Evolutionary conservation across 805 yeast genomes (phyloP).

Genomic region (Kockiozyma suomiensis): DNA sequence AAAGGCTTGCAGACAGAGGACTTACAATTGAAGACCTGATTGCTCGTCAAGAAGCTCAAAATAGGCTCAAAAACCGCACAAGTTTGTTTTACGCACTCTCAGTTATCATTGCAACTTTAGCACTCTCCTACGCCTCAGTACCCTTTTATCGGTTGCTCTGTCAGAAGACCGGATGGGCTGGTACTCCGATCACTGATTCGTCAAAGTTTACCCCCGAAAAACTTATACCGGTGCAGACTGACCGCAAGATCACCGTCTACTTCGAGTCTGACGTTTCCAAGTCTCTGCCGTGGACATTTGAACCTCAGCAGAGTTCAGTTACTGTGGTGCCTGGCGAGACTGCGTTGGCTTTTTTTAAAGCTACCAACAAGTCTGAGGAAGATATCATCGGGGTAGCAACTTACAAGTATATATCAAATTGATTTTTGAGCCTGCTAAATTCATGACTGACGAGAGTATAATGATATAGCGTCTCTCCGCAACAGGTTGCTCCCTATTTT

Average conservation of each 20-base stretch:
- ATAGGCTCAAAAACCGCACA: constrained; percentile 51
- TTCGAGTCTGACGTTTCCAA: constrained; percentile 93
- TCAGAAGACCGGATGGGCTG: constrained; percentile 94
- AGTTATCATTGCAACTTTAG: constrained; percentile 68
- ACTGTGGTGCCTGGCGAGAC: constrained; percentile 95
- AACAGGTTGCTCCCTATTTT: constrained; percentile 93
- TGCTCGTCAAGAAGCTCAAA: constrained; percentile 35
- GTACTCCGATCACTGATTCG: constrained; percentile 87
- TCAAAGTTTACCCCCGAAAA: constrained; percentile 82
- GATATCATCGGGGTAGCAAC: constrained; percentile 99
- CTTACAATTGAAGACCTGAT: constrained; percentile 23
- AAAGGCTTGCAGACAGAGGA: constrained; percentile 18
- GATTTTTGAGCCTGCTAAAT: neutral
- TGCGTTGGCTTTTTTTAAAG: constrained; percentile 92
- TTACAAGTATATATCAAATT: constrained; percentile 46
- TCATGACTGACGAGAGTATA: neutral
- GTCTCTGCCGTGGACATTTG: constrained; percentile 90
- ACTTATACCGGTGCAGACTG: constrained; percentile 82
- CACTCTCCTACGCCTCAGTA: constrained; percentile 85
- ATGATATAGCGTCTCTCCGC: constrained; percentile 79
- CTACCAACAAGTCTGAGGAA: constrained; percentile 79
- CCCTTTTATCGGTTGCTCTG: constrained; percentile 91
- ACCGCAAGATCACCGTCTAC: constrained; percentile 75
- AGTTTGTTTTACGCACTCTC: constrained; percentile 68
- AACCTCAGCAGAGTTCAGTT: constrained; percentile 93